Evolutionary conservation across 352 stramenopile species (phyloP).

Genomic region (Lagenidium giganteum): DNA sequence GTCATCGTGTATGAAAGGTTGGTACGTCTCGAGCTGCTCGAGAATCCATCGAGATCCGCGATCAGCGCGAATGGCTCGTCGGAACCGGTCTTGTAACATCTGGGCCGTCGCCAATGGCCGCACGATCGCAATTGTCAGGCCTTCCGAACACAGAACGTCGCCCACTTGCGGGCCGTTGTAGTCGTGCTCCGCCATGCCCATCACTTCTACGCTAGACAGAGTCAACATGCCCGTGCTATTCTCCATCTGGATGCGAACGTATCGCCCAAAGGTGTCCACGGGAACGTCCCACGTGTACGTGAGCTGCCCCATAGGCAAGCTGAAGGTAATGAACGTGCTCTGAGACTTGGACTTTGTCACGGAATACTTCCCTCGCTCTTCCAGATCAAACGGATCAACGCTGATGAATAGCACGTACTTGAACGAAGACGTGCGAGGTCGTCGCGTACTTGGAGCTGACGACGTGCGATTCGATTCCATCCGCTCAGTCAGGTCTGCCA

Average conservation of each 20-base stretch:
- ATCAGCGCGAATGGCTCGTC: constrained; percentile 50
- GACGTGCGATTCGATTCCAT: no score
- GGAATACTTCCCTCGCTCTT: constrained; percentile 59
- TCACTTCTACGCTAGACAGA: constrained; percentile 37
- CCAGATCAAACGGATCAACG: constrained; percentile 45
- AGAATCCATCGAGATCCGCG: constrained; percentile 35
- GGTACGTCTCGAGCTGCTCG: constrained; percentile 63
- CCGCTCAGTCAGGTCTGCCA: no score
- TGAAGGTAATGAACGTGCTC: constrained; percentile 43
- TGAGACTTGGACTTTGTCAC: constrained; percentile 43
- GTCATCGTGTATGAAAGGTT: constrained; percentile 30
- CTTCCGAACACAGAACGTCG: constrained; percentile 53
- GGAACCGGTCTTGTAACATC: constrained; percentile 45
- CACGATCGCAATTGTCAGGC: constrained; percentile 51
- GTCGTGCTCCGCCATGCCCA: constrained; percentile 30
- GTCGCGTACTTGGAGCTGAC: no score
- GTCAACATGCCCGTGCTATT: constrained; percentile 41
- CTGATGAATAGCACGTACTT: constrained; percentile 56
- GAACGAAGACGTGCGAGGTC: constrained; percentile 1
- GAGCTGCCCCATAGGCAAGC: constrained; percentile 10
- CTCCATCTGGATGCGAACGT: constrained; percentile 64
- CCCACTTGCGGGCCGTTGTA: constrained; percentile 53
- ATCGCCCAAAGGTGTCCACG: constrained; percentile 48
- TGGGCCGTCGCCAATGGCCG: constrained; percentile 25
- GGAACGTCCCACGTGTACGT: constrained; percentile 37